Evolutionary conservation across 2,329 filamentous ascomycete genomes (phyloP).

Genomic region (Thelonectria discophora): DNA sequence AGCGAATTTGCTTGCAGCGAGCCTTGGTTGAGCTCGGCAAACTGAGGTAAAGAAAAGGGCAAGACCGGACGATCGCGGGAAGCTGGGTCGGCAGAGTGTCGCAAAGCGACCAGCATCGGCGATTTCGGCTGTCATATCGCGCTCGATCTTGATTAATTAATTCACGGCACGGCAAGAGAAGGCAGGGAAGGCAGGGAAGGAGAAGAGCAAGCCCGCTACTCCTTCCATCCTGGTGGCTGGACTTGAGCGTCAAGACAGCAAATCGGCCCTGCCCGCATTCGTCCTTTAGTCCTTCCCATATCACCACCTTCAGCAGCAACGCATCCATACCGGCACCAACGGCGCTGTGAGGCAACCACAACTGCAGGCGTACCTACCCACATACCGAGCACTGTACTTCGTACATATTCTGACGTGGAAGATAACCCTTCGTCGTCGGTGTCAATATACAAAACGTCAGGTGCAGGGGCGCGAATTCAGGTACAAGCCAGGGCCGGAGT

Average conservation of each 20-base stretch:
- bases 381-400: neutral
- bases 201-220: neutral
- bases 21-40: neutral
- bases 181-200: neutral
- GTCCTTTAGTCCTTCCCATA: neutral
- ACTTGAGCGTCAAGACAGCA: neutral
- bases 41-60: neutral
- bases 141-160: constrained; percentile 3
- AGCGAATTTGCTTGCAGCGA: neutral
- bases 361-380: neutral
- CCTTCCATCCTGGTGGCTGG: neutral
- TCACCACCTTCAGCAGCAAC: neutral
- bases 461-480: neutral
- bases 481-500: neutral
- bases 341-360: neutral
- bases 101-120: neutral
- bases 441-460: neutral
- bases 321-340: neutral
- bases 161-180: neutral
- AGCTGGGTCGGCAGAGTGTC: neutral
- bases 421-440: neutral
- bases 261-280: neutral
- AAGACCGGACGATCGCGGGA: constrained; percentile 2
- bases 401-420: neutral
- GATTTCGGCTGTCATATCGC: neutral